Evolutionary conservation across 2,329 filamentous ascomycete species (phyloP), one percentile per base, ranked within the genome.

Genomic region (Alternaria hordeiaustralica): DNA sequence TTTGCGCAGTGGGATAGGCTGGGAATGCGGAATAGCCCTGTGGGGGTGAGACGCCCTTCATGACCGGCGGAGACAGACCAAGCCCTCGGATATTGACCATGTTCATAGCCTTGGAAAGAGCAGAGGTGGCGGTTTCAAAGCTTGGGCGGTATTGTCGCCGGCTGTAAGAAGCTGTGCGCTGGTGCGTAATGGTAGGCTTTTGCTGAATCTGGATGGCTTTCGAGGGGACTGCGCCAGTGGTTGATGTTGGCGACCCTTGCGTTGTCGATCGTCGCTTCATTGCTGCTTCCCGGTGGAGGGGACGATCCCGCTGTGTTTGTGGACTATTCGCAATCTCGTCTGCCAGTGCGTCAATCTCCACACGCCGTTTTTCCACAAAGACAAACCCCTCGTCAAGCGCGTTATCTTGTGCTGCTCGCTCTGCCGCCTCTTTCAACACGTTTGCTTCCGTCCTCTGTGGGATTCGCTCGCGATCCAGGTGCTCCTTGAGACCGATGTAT

Each of bases 291-390:
- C 89, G 87, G 45, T 87, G 84, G 28, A 82, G 76, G 23, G 80
- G 76, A 21, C 79, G 77, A 36, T 84, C 79, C 68, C 86, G 78
- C 63, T 85, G 77, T 23, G 73, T 73, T 54, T 89, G 89, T 51
- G 92, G 92, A 74, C 92, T 95, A 56, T 94, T 92, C 47, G 93
- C 94, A 76, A 99, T 84, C 80, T 98, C 95, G 79, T 99, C 96
- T 21, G 96, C 96, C 74, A 99, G 91, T 3, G 96, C 96, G 78
- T 99, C 98, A 55, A 99, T 95, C 79, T 98, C 95, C 11, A 99
- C 94, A 20, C 94, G 92, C 68, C 91, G 90, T 83, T 97, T 97
- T 82, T 99, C 96, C 12, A 99, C 93, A 25, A 98, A 86, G 20
- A 99, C 95, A 73, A 98, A 99, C 69, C 98, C 96, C 68, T 95